Base-by-base conservation (phyloP, 106 monocot genomes). In the Posidonia australis region DNA sequence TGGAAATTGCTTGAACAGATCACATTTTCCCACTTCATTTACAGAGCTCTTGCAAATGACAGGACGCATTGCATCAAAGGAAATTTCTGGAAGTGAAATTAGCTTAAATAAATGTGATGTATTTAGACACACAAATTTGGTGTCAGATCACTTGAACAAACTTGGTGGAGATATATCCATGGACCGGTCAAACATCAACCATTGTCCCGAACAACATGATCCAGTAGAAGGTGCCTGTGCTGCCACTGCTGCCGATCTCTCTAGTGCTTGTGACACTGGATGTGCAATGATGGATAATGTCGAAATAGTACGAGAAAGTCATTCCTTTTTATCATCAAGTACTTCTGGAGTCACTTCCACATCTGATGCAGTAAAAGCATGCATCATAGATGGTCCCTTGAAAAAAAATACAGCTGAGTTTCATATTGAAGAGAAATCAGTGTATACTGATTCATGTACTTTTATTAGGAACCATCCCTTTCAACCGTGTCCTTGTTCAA, bases 1-100 rank as follows among this genome's bases (percentile, higher is more conserved):
- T 44, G 61, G 63, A 52, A 77, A 52, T 29, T 44, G 24, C 27
- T 58, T 30, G 44, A 71, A 62, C 27, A 48, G 19, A 29, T 67
- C 67, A 19, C 67, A 65, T 17, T 61, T 46, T 60, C 70, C 47
- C 4, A 62, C 71, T 51, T 78, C 84, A 70, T 90, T 82, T 53
- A 82, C 65, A 20, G 63, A 85, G 48, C 77, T 90, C 53, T 68
- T 90, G 57, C 68, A 74, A 47, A 77, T 90, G 65, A 76, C 76
- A 67, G 76, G 59, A 29, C 1, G 22, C 16, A 0, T 17, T 46
- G 23, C 17, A 64, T 42, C 43, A 47, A 46, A 47, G 19, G 43
- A 20, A 62, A 17, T 22, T 58, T 30, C 10, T 58, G 31, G 14
- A 0, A 30, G 29, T 19, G 3, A 29, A n/a, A 28, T 7, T 3